Evolutionary conservation across 2,329 filamentous ascomycete species (phyloP).

Genomic region (Cladosporium halotolerans): DNA sequence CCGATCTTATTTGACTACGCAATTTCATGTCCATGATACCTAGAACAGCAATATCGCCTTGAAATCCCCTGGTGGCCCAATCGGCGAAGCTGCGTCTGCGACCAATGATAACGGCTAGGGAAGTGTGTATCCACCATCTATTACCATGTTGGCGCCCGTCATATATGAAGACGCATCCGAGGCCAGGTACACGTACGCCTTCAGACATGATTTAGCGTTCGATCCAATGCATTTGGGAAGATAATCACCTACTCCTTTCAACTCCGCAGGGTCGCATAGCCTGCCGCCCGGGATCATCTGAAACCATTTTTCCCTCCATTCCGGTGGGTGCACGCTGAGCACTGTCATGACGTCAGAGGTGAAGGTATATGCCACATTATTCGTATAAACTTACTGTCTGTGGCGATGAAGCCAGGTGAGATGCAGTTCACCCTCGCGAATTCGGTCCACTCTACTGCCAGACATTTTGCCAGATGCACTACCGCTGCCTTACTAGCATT

Average conservation of each 20-base stretch:
- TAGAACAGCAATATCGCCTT: too few relatives aligned
- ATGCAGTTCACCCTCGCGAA: conserved; percentile 68
- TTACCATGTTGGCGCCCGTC: conserved; percentile 52
- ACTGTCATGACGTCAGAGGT: conserved; percentile 31
- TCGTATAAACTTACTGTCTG: conserved; percentile 44
- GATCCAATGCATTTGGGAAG: background rate
- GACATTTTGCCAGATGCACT: conserved; percentile 51
- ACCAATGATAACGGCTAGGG: conserved; percentile 39
- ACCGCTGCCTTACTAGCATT: conserved; percentile 32
- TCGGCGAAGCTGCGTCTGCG: too few relatives aligned
- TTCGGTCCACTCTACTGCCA: conserved; percentile 71
- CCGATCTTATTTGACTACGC: too few relatives aligned
- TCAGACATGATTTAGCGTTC: background rate
- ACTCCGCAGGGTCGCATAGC: conserved; percentile 64
- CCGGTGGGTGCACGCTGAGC: conserved; percentile 55
- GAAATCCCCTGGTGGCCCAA: too few relatives aligned
- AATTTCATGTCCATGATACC: too few relatives aligned
- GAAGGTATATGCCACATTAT: background rate
- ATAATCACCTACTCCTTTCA: conserved; percentile 54
- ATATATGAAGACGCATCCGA: conserved; percentile 76
- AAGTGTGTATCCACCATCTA: conserved; percentile 46
- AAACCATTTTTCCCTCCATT: conserved; percentile 65
- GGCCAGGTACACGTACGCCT: conserved; percentile 70
- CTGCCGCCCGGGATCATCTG: conserved; percentile 66
- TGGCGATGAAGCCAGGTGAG: conserved; percentile 72